Base-by-base conservation (phyloP, 176 grass and related monocot genomes). In the Oropetium thomaeum region DNA sequence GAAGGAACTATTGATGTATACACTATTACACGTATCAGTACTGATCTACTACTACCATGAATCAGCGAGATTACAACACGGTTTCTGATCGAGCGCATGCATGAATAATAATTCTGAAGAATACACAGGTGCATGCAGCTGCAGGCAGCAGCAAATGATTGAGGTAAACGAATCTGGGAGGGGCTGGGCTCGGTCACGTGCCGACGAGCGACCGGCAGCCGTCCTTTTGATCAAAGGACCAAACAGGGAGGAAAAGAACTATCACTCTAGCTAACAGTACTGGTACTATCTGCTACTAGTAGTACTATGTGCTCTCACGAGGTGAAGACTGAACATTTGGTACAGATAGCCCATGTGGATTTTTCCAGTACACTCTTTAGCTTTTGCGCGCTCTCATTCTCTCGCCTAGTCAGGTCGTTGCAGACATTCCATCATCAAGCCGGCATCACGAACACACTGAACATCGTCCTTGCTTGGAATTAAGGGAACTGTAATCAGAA, bases 141-240 rank as follows among this genome's bases (percentile, higher is more conserved):
- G 12, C 75, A 73, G 58, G 72, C 29, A 58, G 60, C 7, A 51
- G 26, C 51, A 60, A 83, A 87, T 87, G 74, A 82, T 83, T 83
- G 67, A 77, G 74, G n/a, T n/a, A 52, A 58, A 67, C 29, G 68
- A 83, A 77, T 63, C 42, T 49, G 39, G 32, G 60, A 34, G 8
- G 6, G 30, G 29, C 14, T 38, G 57, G 49, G 79, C 71, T 82
- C 72, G 67, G 23, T 82, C 79, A 83, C 69, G 72, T 76, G 71
- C 39, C 73, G 73, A n/a, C n/a, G n/a, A n/a, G 47, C 69, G 10
- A 23, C 8, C 25, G 73, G 38, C 71, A 39, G 22, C 8, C 25
- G 57, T 28, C 40, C 16, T 54, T 62, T 71, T 87, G 49, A 68
- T 78, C 68, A 37, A 62, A 69, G 73, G 81, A 70, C 44, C 62